A percentile compares a stretch with the other conserved stretches of the same genome.
phyloP scores from a whole-genome alignment of 345 rosid genomes.

The Lepidium didymum region DNA sequence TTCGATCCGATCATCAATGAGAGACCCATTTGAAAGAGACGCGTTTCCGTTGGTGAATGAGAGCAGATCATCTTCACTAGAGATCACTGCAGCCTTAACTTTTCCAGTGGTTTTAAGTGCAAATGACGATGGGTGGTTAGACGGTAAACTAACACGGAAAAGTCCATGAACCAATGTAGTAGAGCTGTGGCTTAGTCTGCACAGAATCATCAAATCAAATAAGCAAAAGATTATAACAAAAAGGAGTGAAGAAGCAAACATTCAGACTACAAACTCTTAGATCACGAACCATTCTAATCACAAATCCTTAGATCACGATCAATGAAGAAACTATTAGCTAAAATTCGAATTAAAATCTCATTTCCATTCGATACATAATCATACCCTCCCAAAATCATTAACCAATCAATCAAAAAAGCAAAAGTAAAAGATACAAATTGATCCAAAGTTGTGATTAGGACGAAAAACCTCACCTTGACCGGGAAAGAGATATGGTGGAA shows the following conservation, averaged over 20 bases:
- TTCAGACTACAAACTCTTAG: background rate
- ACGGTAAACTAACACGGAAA: constrained; percentile 25
- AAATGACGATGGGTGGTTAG: constrained; percentile 25
- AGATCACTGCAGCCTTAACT: constrained; percentile 45
- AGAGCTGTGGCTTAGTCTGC: constrained; percentile 37
- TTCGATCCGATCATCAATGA: constrained; percentile 22
- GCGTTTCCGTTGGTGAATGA: constrained; percentile 36
- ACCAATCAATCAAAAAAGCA: background rate
- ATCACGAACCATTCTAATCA: background rate
- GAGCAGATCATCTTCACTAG: constrained; percentile 54
- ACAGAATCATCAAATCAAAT: constrained; percentile 11
- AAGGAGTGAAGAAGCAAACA: background rate
- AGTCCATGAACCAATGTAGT: constrained; percentile 41
- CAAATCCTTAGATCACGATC: background rate
- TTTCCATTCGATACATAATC: background rate
- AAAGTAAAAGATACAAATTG: background rate
- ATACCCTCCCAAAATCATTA: background rate
- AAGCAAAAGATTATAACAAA: background rate
- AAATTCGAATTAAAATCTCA: background rate
- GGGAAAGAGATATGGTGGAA: constrained; percentile 35
- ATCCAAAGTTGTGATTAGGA: background rate
- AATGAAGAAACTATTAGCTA: background rate
- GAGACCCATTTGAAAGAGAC: constrained; percentile 24
- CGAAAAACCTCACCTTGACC: constrained; percentile 25
- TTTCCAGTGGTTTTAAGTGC: constrained; percentile 29